These are phyloP conservation scores for Teratosphaeria gauchensis DNA, from an alignment of 2,329 filamentous ascomycete genomes.

Conservation along the genomic window DNA sequence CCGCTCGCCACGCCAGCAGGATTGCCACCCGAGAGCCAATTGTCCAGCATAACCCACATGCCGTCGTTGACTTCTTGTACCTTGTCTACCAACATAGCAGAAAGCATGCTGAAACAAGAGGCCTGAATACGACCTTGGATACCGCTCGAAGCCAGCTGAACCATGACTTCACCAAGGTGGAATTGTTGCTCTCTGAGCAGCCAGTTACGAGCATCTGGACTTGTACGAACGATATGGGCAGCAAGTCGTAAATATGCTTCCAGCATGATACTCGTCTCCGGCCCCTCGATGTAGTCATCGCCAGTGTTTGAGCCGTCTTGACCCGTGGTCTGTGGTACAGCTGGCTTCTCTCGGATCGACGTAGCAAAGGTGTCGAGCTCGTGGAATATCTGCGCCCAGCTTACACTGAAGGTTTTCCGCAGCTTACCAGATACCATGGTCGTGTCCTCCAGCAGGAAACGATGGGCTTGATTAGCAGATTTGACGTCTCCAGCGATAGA, in stretches of 20 bases:
- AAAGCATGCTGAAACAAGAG: conserved; percentile 70
- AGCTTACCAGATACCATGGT: conserved; percentile 52
- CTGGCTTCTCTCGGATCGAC: conserved; percentile 64
- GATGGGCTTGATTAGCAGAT: conserved; percentile 75
- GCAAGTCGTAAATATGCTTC: conserved; percentile 88
- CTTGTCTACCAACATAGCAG: conserved; percentile 67
- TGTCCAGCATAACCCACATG: conserved; percentile 74
- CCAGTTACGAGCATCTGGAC: conserved; percentile 60
- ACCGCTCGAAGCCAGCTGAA: conserved; percentile 67
- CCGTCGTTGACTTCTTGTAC: conserved; percentile 54
- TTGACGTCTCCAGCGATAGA: conserved; percentile 74
- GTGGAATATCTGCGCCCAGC: conserved; percentile 85
- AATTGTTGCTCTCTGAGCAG: conserved; percentile 59
- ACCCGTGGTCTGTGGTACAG: conserved; percentile 47
- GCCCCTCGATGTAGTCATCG: conserved; percentile 56
- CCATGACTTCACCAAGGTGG: conserved; percentile 62
- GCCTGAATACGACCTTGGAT: conserved; percentile 71
- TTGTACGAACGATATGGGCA: conserved; percentile 69
- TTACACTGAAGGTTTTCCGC: conserved; percentile 72
- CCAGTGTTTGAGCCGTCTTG: conserved; percentile 19
- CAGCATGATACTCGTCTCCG: conserved; percentile 92
- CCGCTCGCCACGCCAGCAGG: conserved; percentile 9
- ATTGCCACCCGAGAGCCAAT: conserved; percentile 57
- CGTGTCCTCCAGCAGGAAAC: conserved; percentile 81
- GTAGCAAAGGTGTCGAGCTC: conserved; percentile 78